phyloP scores from a whole-genome alignment of 208 protist genomes.

The Vickermania ingenoplastis region DNA sequence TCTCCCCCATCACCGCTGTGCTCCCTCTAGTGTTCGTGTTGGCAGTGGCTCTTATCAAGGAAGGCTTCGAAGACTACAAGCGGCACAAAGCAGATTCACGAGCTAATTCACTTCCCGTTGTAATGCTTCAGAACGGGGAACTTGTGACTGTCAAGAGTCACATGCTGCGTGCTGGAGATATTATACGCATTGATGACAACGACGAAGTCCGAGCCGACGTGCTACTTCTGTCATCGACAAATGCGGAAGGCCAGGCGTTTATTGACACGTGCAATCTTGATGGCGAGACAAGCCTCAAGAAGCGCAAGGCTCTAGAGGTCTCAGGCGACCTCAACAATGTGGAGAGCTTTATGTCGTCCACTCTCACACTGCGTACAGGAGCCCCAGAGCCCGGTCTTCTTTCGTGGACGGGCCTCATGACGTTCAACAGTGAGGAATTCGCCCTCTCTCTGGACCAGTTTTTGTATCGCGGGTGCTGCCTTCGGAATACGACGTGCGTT shows the following conservation, averaged over 20 bases:
- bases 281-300: constrained; percentile 86
- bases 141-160: constrained; percentile 40
- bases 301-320: constrained; percentile 48
- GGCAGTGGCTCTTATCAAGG: constrained; percentile 80
- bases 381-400: constrained; percentile 58
- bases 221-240: constrained; percentile 62
- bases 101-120: constrained; percentile 60
- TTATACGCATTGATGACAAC: constrained; percentile 61
- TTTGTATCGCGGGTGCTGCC: constrained; percentile 79
- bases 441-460: constrained; percentile 77
- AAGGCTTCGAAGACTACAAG: constrained; percentile 84
- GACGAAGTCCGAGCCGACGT: constrained; percentile 87
- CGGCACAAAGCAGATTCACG: constrained; percentile 66
- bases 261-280: constrained; percentile 92
- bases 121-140: constrained; percentile 41
- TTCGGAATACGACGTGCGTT: constrained; percentile 90
- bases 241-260: constrained; percentile 72
- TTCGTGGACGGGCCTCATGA: constrained; percentile 65
- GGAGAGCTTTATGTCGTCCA: constrained; percentile 16
- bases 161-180: constrained; percentile 67
- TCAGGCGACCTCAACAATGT: constrained; percentile 42
- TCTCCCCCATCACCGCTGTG: constrained; percentile 85
- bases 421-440: constrained; percentile 36
- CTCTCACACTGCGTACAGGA: constrained; percentile 40
- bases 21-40: constrained; percentile 88